Percentiles rank a stretch among this genome's conserved stretches.
phyloP scores from a whole-genome alignment of 108 stramenopile genomes.

The Pelagomonas calceolata region DNA sequence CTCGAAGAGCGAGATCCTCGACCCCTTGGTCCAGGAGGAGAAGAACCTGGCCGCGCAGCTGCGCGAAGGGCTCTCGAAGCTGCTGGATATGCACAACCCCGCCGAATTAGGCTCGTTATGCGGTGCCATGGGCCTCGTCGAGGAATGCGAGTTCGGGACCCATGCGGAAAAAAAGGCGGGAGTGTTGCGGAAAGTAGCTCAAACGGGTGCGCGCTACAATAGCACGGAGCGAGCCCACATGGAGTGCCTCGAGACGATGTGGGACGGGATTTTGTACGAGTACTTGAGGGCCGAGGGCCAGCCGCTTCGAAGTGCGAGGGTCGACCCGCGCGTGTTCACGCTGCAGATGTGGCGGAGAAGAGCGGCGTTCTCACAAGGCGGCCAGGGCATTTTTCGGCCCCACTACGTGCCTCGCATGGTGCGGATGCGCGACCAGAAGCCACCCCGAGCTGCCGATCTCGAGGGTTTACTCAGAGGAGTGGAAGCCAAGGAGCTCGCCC shows the following conservation, averaged over 20 bases:
- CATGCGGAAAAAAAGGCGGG: neutral
- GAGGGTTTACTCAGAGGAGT: neutral
- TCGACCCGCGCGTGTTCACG: neutral
- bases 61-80: neutral
- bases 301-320: neutral
- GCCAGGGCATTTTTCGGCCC: neutral
- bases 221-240: neutral
- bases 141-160: neutral
- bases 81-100: neutral
- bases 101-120: neutral
- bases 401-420: neutral
- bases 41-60: neutral
- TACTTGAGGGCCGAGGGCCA: neutral
- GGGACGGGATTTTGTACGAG: neutral
- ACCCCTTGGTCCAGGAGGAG: neutral
- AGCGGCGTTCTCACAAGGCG: neutral
- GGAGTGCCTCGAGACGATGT: neutral
- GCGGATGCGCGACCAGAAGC: neutral
- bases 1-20: too few species aligned
- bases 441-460: neutral
- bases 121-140: neutral
- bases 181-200: neutral
- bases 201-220: neutral
- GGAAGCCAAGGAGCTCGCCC: neutral
- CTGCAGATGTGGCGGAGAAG: neutral